Conservation (phyloP, 2,329 filamentous ascomycete species). For the Ascocoryne sarcoides region DNA sequence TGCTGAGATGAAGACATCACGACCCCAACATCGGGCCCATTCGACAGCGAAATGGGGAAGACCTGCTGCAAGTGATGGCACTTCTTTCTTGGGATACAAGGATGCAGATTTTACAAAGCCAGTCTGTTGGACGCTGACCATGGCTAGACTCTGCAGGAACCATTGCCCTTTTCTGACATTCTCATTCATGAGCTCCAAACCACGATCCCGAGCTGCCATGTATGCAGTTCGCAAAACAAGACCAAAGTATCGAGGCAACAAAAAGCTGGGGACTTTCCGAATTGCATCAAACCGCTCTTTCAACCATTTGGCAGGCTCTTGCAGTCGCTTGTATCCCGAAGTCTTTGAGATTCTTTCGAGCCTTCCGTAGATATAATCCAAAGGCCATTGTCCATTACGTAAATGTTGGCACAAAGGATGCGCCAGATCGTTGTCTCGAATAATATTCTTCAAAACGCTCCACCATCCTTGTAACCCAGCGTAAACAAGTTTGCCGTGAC, state of each 20-base stretch:
- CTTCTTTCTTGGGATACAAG: constrained; percentile 74
- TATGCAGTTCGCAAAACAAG: constrained; percentile 83
- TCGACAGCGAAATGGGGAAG: constrained; percentile 88
- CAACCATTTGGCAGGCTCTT: constrained; percentile 66
- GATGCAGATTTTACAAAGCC: constrained; percentile 86
- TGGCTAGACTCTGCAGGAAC: constrained; percentile 79
- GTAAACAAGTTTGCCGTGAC: constrained; percentile 78
- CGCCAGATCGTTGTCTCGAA: constrained; percentile 81
- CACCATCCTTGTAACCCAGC: constrained; percentile 98
- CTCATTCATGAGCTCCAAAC: constrained; percentile 68
- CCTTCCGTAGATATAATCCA: constrained; percentile 78
- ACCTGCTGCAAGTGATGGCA: constrained; percentile 83
- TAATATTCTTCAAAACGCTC: constrained; percentile 79
- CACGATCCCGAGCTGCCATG: constrained; percentile 69
- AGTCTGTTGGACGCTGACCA: constrained; percentile 88
- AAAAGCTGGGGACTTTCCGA: constrained; percentile 74
- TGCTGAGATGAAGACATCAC: constrained; percentile 93
- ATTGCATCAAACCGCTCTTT: constrained; percentile 79
- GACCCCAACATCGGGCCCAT: constrained; percentile 95
- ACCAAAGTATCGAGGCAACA: constrained; percentile 88
- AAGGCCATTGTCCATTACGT: constrained; percentile 80
- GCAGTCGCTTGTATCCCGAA: constrained; percentile 52
- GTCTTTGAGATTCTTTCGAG: constrained; percentile 63
- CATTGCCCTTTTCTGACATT: constrained; percentile 74
- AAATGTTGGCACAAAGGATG: constrained; percentile 92